These are phyloP conservation scores for Trichosanthes truncata DNA, from an alignment of 306 rosid species.

Conservation along the genomic window DNA sequence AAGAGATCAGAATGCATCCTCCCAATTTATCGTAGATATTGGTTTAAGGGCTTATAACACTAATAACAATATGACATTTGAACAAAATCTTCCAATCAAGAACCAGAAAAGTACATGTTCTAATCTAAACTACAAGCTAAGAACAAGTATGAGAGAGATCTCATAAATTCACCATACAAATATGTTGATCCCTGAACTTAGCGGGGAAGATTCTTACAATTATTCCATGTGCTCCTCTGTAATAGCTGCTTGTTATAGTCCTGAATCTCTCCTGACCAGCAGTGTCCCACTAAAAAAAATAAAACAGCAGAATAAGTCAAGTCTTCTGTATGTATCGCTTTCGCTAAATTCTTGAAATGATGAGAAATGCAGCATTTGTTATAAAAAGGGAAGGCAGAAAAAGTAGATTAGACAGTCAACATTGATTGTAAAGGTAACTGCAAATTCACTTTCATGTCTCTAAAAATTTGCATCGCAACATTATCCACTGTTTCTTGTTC, in stretches of 20 bases:
- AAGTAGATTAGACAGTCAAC: background rate
- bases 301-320: slow-evolving; percentile 8
- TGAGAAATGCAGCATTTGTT: background rate
- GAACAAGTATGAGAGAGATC: background rate
- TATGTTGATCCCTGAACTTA: background rate
- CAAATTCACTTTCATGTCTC: background rate
- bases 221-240: slow-evolving; percentile 97
- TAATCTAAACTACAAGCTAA: background rate
- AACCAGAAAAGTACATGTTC: background rate
- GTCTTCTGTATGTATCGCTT: background rate
- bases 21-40: background rate
- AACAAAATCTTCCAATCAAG: background rate
- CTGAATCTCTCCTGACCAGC: slow-evolving; percentile 99
- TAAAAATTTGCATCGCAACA: background rate
- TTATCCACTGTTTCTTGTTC: background rate
- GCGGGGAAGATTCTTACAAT: slow-evolving; percentile 42
- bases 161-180: background rate
- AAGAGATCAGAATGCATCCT: background rate
- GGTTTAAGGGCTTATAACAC: background rate
- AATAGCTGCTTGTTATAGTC: slow-evolving; percentile 97
- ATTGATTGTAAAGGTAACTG: background rate
- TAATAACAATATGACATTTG: background rate
- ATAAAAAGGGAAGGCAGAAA: background rate
- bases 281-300: slow-evolving; percentile 72
- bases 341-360: background rate